These are phyloP conservation scores for Neonectria hederae DNA, from an alignment of 2,329 filamentous ascomycete species.

Conservation along the genomic window DNA sequence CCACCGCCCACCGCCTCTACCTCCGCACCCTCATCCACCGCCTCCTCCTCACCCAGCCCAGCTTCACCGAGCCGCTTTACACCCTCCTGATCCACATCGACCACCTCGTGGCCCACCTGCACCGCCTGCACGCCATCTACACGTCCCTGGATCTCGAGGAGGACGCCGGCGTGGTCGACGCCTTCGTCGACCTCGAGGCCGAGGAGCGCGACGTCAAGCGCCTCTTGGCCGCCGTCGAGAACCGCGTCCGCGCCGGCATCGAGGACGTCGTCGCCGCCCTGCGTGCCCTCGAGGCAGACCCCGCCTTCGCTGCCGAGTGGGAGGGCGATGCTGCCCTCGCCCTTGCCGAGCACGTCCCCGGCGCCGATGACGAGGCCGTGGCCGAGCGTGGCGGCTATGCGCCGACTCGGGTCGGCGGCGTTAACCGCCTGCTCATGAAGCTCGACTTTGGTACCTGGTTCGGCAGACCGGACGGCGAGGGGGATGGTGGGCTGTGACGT, in stretches of 20 bases:
- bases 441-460: slow-evolving; percentile 76
- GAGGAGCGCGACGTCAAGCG: slow-evolving; percentile 76
- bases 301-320: slow-evolving; percentile 56
- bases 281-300: slow-evolving; percentile 56
- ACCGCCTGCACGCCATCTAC: slow-evolving; percentile 80
- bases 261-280: slow-evolving; percentile 70
- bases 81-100: slow-evolving; percentile 79
- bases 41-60: slow-evolving; percentile 70
- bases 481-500: slow-evolving; percentile 20
- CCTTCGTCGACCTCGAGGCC: slow-evolving; percentile 73
- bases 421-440: slow-evolving; percentile 91
- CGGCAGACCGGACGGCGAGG: slow-evolving; percentile 44
- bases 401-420: slow-evolving; percentile 77
- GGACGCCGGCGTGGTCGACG: slow-evolving; percentile 83
- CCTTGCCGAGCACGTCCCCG: slow-evolving; percentile 25
- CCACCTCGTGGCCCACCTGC: slow-evolving; percentile 79
- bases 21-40: slow-evolving; percentile 73
- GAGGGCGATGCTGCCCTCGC: slow-evolving; percentile 46
- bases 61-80: slow-evolving; percentile 73
- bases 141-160: slow-evolving; percentile 81
- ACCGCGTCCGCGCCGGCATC: slow-evolving; percentile 72
- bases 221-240: slow-evolving; percentile 71
- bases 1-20: slow-evolving; percentile 81
- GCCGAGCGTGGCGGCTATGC: slow-evolving; percentile 61
- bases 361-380: slow-evolving; percentile 52